phyloP scores from a whole-genome alignment of 495 filamentous ascomycete genomes.

The Penicillium antarcticum region DNA sequence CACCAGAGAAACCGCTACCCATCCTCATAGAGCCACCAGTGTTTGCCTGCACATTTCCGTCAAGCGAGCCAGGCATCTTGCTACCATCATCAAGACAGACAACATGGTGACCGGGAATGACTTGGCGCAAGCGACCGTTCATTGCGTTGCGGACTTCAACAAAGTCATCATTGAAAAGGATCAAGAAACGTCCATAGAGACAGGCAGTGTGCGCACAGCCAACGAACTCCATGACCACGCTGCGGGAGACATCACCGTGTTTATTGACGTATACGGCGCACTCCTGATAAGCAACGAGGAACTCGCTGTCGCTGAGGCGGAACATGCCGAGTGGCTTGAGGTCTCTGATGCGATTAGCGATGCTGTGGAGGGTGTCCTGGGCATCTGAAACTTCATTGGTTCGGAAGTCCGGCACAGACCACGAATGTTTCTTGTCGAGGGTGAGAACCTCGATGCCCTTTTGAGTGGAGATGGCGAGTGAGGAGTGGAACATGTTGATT shows the following conservation, averaged over 20 bases:
- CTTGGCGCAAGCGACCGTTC: slow-evolving; percentile 89
- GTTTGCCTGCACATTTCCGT: slow-evolving; percentile 20
- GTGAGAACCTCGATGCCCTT: slow-evolving; percentile 96
- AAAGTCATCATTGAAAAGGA: slow-evolving; percentile 85
- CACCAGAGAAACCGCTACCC: slow-evolving; percentile 19
- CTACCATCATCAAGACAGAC: slow-evolving; percentile 84
- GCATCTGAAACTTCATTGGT: slow-evolving; percentile 37
- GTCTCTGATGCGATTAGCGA: slow-evolving; percentile 73
- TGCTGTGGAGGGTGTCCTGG: slow-evolving; percentile 69
- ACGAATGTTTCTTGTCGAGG: slow-evolving; percentile 90
- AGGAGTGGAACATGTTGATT: slow-evolving; percentile 92
- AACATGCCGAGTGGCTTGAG: slow-evolving; percentile 94
- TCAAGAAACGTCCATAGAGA: slow-evolving; percentile 70
- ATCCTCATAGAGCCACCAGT: slow-evolving; percentile 23
- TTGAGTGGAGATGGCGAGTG: slow-evolving; percentile 84
- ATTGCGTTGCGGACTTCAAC: slow-evolving; percentile 96
- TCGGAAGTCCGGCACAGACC: slow-evolving; percentile 83
- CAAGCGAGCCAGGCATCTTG: slow-evolving; percentile 37
- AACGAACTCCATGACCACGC: slow-evolving; percentile 96
- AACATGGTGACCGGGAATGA: slow-evolving; percentile 87
- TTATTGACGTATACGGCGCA: slow-evolving; percentile 98
- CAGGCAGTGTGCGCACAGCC: slow-evolving; percentile 84
- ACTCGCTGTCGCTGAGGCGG: slow-evolving; percentile 87
- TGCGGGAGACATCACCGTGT: slow-evolving; percentile 88
- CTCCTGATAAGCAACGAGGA: slow-evolving; percentile 89